These are phyloP conservation scores for Malus asiatica DNA, from an alignment of 306 rosid species.

Conservation along the genomic window DNA sequence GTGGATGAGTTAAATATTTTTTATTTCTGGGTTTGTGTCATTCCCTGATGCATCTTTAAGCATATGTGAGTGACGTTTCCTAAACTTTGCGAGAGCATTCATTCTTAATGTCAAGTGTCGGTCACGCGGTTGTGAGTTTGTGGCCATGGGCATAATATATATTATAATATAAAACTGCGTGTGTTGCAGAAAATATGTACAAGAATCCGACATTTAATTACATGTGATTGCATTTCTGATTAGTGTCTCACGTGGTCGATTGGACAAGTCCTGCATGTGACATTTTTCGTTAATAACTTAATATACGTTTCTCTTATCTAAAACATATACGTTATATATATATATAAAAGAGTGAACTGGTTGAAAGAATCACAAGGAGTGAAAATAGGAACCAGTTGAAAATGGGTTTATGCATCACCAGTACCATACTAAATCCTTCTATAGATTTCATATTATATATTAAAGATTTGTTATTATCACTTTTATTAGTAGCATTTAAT, in stretches of 20 bases:
- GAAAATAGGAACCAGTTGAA: neutral
- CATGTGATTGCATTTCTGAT: neutral
- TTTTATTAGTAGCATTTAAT: too few species aligned
- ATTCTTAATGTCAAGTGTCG: slow-evolving; percentile 46
- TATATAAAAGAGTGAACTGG: too few species aligned
- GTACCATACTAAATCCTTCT: neutral
- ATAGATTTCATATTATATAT: too few species aligned
- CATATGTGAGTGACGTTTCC: neutral
- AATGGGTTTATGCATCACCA: too few species aligned
- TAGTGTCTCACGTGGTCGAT: neutral
- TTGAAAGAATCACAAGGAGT: neutral
- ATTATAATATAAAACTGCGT: neutral
- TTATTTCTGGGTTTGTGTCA: neutral
- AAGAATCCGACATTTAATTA: neutral
- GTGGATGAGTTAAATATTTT: neutral
- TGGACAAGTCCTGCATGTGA: neutral
- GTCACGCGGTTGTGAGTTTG: slow-evolving; percentile 14
- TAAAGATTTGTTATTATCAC: neutral
- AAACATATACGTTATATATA: neutral
- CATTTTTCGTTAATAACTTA: neutral
- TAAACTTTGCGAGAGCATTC: slow-evolving; percentile 20
- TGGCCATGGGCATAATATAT: neutral
- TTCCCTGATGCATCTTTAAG: neutral
- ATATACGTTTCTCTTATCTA: neutral
- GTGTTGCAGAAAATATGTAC: neutral